Percentiles rank a stretch among this genome's conserved stretches.
phyloP scores from a whole-genome alignment of 2,329 filamentous ascomycete genomes.

The Tolypocladium nubicola region DNA sequence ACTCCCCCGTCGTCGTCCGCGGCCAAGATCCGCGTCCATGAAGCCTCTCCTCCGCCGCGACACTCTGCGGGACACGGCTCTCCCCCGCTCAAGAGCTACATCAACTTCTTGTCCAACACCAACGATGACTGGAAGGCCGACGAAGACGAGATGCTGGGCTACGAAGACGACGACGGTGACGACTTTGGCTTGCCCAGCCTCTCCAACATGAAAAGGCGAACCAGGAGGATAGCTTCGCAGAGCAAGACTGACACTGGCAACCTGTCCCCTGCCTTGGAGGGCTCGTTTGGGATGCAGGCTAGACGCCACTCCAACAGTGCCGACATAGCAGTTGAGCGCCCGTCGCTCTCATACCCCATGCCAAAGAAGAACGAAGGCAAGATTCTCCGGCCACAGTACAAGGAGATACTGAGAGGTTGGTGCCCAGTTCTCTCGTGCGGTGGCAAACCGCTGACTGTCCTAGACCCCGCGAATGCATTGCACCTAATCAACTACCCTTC shows the following conservation, averaged over 20 bases:
- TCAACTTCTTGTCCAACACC: slow-evolving; percentile 69
- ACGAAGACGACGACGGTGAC: slow-evolving; percentile 82
- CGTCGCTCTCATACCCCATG: slow-evolving; percentile 71
- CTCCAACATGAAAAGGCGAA: slow-evolving; percentile 76
- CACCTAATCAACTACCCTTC: slow-evolving; percentile 87
- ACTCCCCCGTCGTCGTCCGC: slow-evolving; percentile 60
- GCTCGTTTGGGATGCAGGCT: slow-evolving; percentile 26
- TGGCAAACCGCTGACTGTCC: not conserved
- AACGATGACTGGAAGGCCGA: slow-evolving; percentile 75
- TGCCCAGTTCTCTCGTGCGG: not conserved
- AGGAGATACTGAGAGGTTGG: slow-evolving; percentile 74
- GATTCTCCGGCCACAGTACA: slow-evolving; percentile 92
- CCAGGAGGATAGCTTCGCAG: slow-evolving; percentile 39
- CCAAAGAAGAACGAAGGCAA: slow-evolving; percentile 88
- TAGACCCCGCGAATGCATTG: slow-evolving; percentile 80
- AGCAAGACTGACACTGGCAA: slow-evolving; percentile 16
- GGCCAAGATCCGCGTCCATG: slow-evolving; percentile 36
- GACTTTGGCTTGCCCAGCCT: slow-evolving; percentile 92
- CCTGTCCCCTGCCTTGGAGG: slow-evolving; percentile 24
- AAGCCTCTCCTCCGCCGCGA: slow-evolving; percentile 45
- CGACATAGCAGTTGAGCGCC: slow-evolving; percentile 87
- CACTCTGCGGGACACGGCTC: slow-evolving; percentile 43
- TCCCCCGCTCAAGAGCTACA: slow-evolving; percentile 63
- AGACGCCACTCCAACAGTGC: slow-evolving; percentile 72
- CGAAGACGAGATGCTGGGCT: slow-evolving; percentile 66